phyloP scores from a whole-genome alignment of 2,329 filamentous ascomycete genomes.

The Cladorrhinum sp. region DNA sequence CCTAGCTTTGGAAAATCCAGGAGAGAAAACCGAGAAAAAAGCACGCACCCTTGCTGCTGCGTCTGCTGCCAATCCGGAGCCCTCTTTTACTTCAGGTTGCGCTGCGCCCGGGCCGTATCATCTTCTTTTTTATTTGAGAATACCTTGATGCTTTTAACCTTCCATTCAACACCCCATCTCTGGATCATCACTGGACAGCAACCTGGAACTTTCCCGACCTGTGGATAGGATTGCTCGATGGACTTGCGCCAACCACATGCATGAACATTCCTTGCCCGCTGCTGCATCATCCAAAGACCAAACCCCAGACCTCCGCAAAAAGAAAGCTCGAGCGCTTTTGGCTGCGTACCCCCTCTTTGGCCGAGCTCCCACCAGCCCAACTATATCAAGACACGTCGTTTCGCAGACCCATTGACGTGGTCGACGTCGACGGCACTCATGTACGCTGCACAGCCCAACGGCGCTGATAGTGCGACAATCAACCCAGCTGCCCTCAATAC shows the following conservation, averaged over 20 bases:
- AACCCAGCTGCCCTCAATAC: conserved; percentile 83
- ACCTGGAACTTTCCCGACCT: not conserved
- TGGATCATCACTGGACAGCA: conserved; percentile 12
- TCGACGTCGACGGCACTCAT: conserved; percentile 48
- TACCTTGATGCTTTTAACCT: conserved; percentile 22
- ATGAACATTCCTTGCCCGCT: conserved; percentile 41
- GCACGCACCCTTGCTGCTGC: conserved; percentile 4
- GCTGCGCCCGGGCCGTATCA: conserved; percentile 9
- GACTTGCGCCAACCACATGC: conserved; percentile 51
- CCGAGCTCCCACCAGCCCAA: conserved; percentile 42
- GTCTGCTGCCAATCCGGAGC: not conserved
- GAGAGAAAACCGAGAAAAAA: conserved; percentile 7
- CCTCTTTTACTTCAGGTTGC: conserved; percentile 3
- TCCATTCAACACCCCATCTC: conserved; percentile 24
- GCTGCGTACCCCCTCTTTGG: conserved; percentile 30
- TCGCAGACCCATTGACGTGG: conserved; percentile 46
- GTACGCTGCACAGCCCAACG: conserved; percentile 65
- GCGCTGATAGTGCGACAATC: conserved; percentile 83
- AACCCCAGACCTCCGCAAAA: conserved; percentile 24
- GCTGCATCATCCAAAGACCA: conserved; percentile 40
- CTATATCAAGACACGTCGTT: conserved; percentile 62
- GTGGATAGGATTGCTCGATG: conserved; percentile 14
- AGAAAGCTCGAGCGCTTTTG: conserved; percentile 32
- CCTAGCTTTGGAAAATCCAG: conserved; percentile 12
- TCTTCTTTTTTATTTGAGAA: conserved; percentile 11